Evolutionary conservation across 306 rosid species (phyloP).

Genomic region (cucumber (Cucumis sativus)): Cucumber_9930_V3 NC_026655.2:23714001-23714500

Average conservation of each 20-base stretch:
- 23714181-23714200: background rate
- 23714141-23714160: background rate
- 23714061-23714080: too few species aligned
- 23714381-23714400: background rate
- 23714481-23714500: background rate
- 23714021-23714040: too few species aligned
- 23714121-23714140: background rate
- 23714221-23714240: background rate
- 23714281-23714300: background rate
- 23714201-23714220: background rate
- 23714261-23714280: background rate
- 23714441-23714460: background rate
- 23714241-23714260: conserved; percentile 1
- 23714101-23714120: too few species aligned
- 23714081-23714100: too few species aligned
- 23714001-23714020: too few species aligned
- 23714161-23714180: background rate
- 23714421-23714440: background rate
- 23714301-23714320: background rate
- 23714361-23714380: conserved; percentile 60
- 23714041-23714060: too few species aligned
- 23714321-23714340: conserved; percentile 60
- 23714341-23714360: conserved; percentile 51
- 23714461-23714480: background rate
- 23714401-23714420: background rate